Base-by-base conservation (phyloP, 345 rosid species). In the Boechera stricta region DNA sequence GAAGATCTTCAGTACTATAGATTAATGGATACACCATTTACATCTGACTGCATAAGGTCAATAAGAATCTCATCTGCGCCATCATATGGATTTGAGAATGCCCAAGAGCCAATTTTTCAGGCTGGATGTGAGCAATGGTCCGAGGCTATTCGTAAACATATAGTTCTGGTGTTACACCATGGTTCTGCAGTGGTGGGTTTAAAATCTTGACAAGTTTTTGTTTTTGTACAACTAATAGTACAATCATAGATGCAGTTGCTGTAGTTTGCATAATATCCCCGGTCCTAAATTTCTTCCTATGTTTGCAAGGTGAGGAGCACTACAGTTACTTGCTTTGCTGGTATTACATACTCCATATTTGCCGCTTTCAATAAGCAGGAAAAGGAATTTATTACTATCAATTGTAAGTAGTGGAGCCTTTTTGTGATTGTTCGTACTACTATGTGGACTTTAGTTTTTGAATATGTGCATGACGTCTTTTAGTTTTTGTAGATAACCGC, bases 21-120 rank as follows among this genome's bases (percentile, higher is more conserved):
- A 69, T 73, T 86, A 35, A 78, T 82, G 72, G 97, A 90, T 74
- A 74, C 86, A 26, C 91, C 98, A 66, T 90, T 94, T 84, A 79
- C 90, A 66, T 88, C 97, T 78, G 97, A 94, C 83, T 89, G 91
- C 77, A 73, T 83, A 81, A 88, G 93, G 83, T 76, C 68, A 35
- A 92, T 85, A 82, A 87, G 81, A 69, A 84, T 94, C 65, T 91
- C 97, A 69, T 94, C 97, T 59, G 98, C 97, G 24, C 98, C 98
- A 76, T 82, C 89, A 64, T 84, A 86, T 86, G 93, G 84, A 83
- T 59, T 64, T 38, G 87, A 77, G 64, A 75, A 77, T 77, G 66
- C 65, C 56, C 72, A 81, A 58, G 92, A 87, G 79, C 74, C 58
- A 64, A 60, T 73, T 66, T 77, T 54, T 67, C 83, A 70, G 52